Percentiles rank a stretch among this genome's conserved stretches.
Conservation (phyloP, 2,329 filamentous ascomycete genomes). For the Thermomyces lanuginosus region DNA sequence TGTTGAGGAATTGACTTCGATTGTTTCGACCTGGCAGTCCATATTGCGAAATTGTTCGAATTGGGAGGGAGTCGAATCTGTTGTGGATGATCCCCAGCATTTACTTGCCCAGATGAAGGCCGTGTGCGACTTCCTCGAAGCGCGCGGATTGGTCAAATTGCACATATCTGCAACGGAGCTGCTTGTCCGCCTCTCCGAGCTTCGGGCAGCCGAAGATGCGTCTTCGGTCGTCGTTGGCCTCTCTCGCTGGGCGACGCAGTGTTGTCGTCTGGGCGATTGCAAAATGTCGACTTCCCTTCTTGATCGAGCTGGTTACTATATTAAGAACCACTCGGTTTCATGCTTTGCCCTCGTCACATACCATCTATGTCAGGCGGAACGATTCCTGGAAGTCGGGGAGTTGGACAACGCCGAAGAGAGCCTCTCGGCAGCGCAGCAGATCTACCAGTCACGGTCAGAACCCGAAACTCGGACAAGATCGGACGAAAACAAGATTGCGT, state of each 20-base stretch:
- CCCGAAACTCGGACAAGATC: constrained; percentile 18
- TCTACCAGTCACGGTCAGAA: constrained; percentile 19
- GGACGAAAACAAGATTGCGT: constrained; percentile 26
- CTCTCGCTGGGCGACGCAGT: constrained; percentile 37
- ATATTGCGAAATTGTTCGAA: constrained; percentile 31
- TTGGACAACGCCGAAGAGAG: constrained; percentile 39
- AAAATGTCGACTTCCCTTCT: constrained; percentile 43
- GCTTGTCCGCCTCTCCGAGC: constrained; percentile 31
- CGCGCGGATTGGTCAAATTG: constrained; percentile 38
- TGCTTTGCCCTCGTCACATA: constrained; percentile 38
- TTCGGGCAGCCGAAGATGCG: constrained; percentile 21
- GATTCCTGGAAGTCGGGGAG: constrained; percentile 51
- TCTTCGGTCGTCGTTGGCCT: constrained; percentile 28
- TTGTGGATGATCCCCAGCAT: constrained; percentile 35
- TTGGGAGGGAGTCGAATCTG: constrained; percentile 24
- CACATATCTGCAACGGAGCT: constrained; percentile 35
- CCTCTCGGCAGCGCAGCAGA: constrained; percentile 13
- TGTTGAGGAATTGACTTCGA: constrained; percentile 12
- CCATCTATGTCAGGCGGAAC: constrained; percentile 59
- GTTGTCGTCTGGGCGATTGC: constrained; percentile 44
- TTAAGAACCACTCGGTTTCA: constrained; percentile 25
- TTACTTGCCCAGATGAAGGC: constrained; percentile 37
- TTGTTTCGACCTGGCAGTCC: constrained; percentile 20
- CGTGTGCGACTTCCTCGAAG: constrained; percentile 40
- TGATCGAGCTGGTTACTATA: constrained; percentile 38